phyloP scores from a whole-genome alignment of 495 filamentous ascomycete species.

The Penicillium verhagenii region DNA sequence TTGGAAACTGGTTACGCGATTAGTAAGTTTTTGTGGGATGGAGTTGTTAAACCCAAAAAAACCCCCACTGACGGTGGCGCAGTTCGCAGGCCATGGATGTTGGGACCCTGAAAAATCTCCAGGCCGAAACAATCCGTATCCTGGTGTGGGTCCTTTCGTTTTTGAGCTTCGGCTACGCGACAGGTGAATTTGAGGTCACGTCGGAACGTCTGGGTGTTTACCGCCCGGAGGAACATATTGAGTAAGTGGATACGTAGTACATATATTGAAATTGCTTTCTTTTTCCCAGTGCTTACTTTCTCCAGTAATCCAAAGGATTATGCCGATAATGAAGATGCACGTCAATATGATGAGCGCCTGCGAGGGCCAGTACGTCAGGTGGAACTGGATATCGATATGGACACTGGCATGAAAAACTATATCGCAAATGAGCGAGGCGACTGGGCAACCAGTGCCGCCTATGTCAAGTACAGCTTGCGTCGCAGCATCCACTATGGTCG shows the following conservation, averaged over 20 bases:
- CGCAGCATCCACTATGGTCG: constrained; percentile 88
- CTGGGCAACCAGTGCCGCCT: constrained; percentile 89
- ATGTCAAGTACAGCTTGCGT: constrained; percentile 79
- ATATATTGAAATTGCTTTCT: not conserved
- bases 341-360: constrained; percentile 79
- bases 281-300: not conserved
- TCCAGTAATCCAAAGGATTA: constrained; percentile 79
- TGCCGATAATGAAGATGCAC: constrained; percentile 83
- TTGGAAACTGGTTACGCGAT: constrained; percentile 62
- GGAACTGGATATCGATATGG: constrained; percentile 79
- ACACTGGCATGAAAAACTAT: constrained; percentile 98
- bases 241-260: constrained; percentile 33
- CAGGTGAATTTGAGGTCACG: constrained; percentile 94
- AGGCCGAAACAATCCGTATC: constrained; percentile 86
- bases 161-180: constrained; percentile 94
- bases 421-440: constrained; percentile 85
- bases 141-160: constrained; percentile 90
- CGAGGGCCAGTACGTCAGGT: constrained; percentile 68
- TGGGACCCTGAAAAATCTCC: constrained; percentile 83
- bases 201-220: constrained; percentile 88
- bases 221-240: constrained; percentile 92
- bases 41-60: not conserved
- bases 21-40: constrained; percentile 34
- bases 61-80: constrained; percentile 17
- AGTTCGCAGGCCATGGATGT: constrained; percentile 90